Evolutionary conservation across 148 eudicot species (phyloP).

Genomic region (Vaccinium corymbosum): DNA sequence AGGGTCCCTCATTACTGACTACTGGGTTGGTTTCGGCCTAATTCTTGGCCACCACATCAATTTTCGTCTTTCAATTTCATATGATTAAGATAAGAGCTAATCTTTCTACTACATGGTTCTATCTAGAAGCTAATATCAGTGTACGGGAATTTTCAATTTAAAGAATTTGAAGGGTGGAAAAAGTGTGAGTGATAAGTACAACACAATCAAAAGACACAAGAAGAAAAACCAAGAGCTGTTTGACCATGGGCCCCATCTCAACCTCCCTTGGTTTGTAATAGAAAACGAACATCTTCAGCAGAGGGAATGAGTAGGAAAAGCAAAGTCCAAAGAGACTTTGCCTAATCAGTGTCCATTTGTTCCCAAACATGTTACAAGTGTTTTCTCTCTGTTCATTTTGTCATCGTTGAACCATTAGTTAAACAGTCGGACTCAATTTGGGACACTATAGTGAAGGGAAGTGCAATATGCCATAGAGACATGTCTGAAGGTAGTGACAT

Average conservation of each 20-base stretch:
- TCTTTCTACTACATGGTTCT: not conserved
- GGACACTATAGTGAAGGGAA: not conserved
- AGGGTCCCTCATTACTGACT: not conserved
- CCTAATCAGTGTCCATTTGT: conserved; percentile 29
- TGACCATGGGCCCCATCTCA: conserved; percentile 23
- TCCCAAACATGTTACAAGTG: not conserved
- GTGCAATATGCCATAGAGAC: conserved; percentile 12
- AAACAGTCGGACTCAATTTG: too few species aligned
- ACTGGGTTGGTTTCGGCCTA: not conserved
- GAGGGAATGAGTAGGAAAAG: conserved; percentile 16
- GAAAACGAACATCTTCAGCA: conserved; percentile 19
- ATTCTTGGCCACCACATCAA: not conserved
- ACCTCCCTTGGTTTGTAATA: not conserved
- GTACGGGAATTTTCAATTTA: too few species aligned
- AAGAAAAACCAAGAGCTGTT: conserved; percentile 32
- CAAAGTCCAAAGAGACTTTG: conserved; percentile 22
- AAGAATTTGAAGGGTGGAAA: too few species aligned
- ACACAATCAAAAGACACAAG: conserved; percentile 21
- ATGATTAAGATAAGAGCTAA: not conserved
- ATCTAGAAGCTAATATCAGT: too few species aligned
- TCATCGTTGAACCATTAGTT: too few species aligned
- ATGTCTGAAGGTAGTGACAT: conserved; percentile 25
- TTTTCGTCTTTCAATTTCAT: not conserved
- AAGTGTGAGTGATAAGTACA: not conserved
- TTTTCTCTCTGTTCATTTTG: too few species aligned